Conservation (phyloP, 1,284 basidiomycete species). For the Boletus sp. region DNA sequence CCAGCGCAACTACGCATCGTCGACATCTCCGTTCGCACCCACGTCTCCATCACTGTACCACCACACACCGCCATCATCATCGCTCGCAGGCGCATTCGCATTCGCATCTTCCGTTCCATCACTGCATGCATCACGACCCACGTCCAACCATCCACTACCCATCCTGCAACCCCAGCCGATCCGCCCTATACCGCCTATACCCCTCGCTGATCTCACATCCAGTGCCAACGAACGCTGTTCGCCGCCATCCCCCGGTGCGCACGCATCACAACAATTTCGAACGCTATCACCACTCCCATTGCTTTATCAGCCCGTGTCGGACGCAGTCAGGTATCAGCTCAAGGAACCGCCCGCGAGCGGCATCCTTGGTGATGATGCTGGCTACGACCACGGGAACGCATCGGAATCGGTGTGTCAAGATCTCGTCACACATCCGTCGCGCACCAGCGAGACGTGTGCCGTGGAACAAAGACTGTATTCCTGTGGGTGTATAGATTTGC, state of each 20-base stretch:
- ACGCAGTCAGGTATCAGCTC: slow-evolving; percentile 30
- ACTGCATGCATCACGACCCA: slow-evolving; percentile 16
- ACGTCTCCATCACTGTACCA: slow-evolving; percentile 21
- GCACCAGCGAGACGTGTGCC: slow-evolving; percentile 13
- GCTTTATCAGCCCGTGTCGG: slow-evolving; percentile 34
- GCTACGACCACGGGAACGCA: slow-evolving; percentile 14
- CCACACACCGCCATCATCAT: slow-evolving; percentile 23
- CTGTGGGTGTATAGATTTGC: slow-evolving; percentile 18
- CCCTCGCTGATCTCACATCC: slow-evolving; percentile 44
- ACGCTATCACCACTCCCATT: slow-evolving; percentile 30
- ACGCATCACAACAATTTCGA: slow-evolving; percentile 3
- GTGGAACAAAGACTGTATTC: slow-evolving; percentile 19
- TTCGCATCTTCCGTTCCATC: slow-evolving; percentile 18
- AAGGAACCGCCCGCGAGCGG: slow-evolving; percentile 9
- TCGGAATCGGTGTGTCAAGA: slow-evolving; percentile 21
- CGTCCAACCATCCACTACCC: slow-evolving; percentile 28
- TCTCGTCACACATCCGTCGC: slow-evolving; percentile 14
- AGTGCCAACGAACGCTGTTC: slow-evolving; percentile 18
- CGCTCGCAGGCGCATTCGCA: slow-evolving; percentile 29
- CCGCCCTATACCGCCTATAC: slow-evolving; percentile 51
- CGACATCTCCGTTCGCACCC: slow-evolving; percentile 19
- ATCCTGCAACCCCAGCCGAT: slow-evolving; percentile 52
- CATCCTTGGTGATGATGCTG: slow-evolving; percentile 2
- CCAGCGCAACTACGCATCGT: slow-evolving; percentile 20
- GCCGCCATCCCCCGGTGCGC: background rate